Evolutionary conservation across 257 asterid genomes (phyloP), one percentile per base, ranked within the genome.

Genomic region (Craterostigma plantagineum): DNA sequence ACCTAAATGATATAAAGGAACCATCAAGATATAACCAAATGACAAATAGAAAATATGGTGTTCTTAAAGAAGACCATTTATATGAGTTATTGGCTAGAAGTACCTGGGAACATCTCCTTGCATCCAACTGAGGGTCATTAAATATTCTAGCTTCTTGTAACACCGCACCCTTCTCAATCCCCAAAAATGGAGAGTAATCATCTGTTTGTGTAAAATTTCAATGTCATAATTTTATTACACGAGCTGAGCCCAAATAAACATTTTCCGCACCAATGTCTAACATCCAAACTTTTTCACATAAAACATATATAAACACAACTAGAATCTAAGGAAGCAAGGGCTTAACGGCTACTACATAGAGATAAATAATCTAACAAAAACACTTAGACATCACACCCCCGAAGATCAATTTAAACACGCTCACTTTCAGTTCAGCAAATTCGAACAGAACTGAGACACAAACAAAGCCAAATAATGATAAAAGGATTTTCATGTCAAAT

Each of bases 151-250:
- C 96, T 61, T 90, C 99, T 72, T 90, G 99, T 44, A 90, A 70
- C 18, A 90, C 99, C 10, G 92, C 94, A 52, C 99, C 99, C 81
- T 90, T 90, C 73, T 90, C 99, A 61, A 90, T 83, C 72, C 99
- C 96, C 63, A 67, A 43, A 67, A 90, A 90, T 0, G 99, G 99
- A 37, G 95, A 84, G 60, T 68, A 90, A 34, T 90, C 99, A 60
- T 61, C 94, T 80, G 73, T 53, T 59, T 43, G 49, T 34, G 50
- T 15, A 10, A 55, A 60, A 38, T 11, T 53, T 37, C 54, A 51
- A 53, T 43, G n/a, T 55, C 14, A 52, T 35, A 34, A 52, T 45
- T 14, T 47, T 48, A 30, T 5, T 16, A 35, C 33, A 4, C 16
- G 11, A 41, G n/a, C n/a, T n/a, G n/a, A n/a, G 14, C 41, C n/a